Percentiles rank a stretch among this genome's conserved stretches.
Conservation (phyloP, 1,139 yeast genomes). For the Kodamaea derodonti region DNA sequence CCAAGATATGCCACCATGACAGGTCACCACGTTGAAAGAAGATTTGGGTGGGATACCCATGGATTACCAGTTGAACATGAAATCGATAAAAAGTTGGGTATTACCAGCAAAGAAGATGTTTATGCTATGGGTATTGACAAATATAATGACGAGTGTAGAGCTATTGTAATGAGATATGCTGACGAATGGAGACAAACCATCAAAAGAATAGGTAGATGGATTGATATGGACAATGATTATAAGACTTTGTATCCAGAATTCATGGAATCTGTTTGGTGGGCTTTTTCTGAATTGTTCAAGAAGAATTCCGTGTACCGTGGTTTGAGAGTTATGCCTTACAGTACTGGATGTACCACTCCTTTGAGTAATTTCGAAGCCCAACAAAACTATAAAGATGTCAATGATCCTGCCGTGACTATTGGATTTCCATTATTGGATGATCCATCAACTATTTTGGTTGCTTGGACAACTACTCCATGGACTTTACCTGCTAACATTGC, state of each 20-base stretch:
- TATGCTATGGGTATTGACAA: conserved; percentile 90
- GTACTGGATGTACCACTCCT: conserved; percentile 96
- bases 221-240: conserved; percentile 97
- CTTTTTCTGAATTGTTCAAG: conserved; percentile 79
- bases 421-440: conserved; percentile 82
- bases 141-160: conserved; percentile 90
- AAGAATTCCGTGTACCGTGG: conserved; percentile 92
- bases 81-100: conserved; percentile 94
- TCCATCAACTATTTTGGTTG: conserved; percentile 78
- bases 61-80: conserved; percentile 98
- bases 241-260: conserved; percentile 92
- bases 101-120: conserved; percentile 91
- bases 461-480: conserved; percentile 99
- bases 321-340: conserved; percentile 96
- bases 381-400: conserved; percentile 94
- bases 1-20: conserved; percentile 98
- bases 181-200: conserved; percentile 91
- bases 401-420: conserved; percentile 93
- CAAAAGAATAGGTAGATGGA: conserved; percentile 97
- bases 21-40: conserved; percentile 91
- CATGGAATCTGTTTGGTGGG: conserved; percentile 99
- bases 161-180: conserved; percentile 96
- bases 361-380: conserved; percentile 97
- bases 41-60: conserved; percentile 99
- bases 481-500: conserved; percentile 94